Base-by-base conservation (phyloP, 495 filamentous ascomycete species). In the Xylaria intraflava region DNA sequence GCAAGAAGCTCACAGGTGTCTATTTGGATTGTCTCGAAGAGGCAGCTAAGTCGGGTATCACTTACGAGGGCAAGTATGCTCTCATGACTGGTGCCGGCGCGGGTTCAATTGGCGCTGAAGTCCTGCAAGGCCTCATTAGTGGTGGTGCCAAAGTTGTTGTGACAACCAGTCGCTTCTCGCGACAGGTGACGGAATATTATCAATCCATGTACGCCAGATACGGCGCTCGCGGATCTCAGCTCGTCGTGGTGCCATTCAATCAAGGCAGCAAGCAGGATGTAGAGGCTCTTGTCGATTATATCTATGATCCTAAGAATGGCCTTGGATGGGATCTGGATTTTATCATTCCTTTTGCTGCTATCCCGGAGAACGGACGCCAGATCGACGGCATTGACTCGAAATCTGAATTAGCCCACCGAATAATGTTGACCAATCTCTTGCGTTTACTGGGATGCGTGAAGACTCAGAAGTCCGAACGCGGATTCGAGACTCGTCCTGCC, bases 21-120 rank as follows among this genome's bases (percentile, higher is more conserved):
- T 99, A 97, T 63, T 78, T 99, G 11, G 89, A 96, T 59, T 88
- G 90, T 44, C 70, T 99, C 40, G 89, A 95, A 72, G 78, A 89
- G 48, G 89, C 90, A 57, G 93, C 94, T 60, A 86, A 82, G 56
- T 76, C 81, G 29, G 93, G 93, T 60, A 83, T 97, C 39, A 88
- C 86, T 11, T 97, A 96, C 75, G 84, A 89, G 62, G 89, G 88
- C 66, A 97, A 96, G 81, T 89, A 95, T 66, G 94, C 86, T 29
- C 81, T 99, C 53, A 97, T 99, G 92, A 99, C 93, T 47, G 93
- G 93, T 72, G 93, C 93, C 49, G 93, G 93, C 70, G 93, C 90
- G 60, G 93, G 93, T 41, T 99, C 93, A 23, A 99, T 99, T 62
- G 93, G 91, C 64, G 94, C 94, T n/a, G 93, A 97, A 53, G 92